Evolutionary conservation across 441 rosid species (phyloP).

Genomic region (Dalechampia spathulata): DNA sequence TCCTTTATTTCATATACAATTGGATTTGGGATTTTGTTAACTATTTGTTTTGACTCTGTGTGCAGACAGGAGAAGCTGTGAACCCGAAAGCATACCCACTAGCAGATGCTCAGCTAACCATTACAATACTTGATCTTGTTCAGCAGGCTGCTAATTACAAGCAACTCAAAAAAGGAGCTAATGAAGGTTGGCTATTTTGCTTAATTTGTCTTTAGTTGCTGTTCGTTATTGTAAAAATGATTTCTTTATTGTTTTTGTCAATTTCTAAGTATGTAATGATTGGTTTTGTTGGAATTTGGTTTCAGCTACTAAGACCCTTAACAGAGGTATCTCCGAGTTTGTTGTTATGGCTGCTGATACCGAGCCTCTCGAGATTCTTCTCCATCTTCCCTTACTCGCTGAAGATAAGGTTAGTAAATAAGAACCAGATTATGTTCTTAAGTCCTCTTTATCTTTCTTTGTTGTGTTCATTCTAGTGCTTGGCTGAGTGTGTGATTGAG

Average conservation of each 20-base stretch:
- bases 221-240: neutral
- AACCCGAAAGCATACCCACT: slow-evolving; percentile 93
- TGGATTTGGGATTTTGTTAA: too few relatives aligned
- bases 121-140: slow-evolving; percentile 80
- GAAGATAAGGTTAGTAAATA: slow-evolving; percentile 71
- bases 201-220: neutral
- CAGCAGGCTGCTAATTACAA: slow-evolving; percentile 91
- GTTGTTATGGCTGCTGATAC: slow-evolving; percentile 93
- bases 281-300: slow-evolving; percentile 1
- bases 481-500: too few relatives aligned
- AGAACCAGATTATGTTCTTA: too few relatives aligned
- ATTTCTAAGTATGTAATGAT: neutral
- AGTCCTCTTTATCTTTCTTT: too few relatives aligned
- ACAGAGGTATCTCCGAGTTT: slow-evolving; percentile 89
- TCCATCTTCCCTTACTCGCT: slow-evolving; percentile 87
- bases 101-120: slow-evolving; percentile 69
- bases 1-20: too few relatives aligned
- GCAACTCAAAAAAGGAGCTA: slow-evolving; percentile 96
- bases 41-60: too few relatives aligned
- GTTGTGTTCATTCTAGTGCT: too few relatives aligned
- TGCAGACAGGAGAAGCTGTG: slow-evolving; percentile 68
- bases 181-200: slow-evolving; percentile 48
- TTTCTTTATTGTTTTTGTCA: neutral
- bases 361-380: slow-evolving; percentile 86
- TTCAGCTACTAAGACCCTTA: slow-evolving; percentile 86